These are phyloP conservation scores for Talaromyces sp. DNA, from an alignment of 2,329 filamentous ascomycete genomes.

Conservation along the genomic window DNA sequence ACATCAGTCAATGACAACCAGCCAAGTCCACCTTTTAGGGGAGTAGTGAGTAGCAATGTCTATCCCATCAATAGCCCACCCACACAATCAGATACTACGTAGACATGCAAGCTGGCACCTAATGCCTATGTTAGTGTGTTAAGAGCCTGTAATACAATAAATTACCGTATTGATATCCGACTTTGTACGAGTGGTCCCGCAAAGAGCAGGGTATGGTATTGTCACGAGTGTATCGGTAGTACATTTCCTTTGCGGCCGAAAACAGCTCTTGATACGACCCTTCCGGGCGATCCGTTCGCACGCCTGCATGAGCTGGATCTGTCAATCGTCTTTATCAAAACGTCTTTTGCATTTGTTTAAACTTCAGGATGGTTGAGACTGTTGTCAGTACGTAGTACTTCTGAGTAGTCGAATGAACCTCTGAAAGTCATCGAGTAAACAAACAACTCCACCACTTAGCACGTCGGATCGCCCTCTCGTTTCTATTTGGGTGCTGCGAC, in stretches of 20 bases:
- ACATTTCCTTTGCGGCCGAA: not conserved
- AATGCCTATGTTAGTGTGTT: not conserved
- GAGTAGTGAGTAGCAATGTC: not conserved
- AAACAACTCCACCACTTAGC: constrained; percentile 7
- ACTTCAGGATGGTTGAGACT: not conserved
- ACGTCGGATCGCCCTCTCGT: not conserved
- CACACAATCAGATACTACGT: not conserved
- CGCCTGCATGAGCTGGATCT: not conserved
- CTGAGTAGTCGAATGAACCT: not conserved
- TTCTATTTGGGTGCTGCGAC: not conserved
- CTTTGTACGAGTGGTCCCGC: not conserved
- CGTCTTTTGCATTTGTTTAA: not conserved
- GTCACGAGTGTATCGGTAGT: not conserved
- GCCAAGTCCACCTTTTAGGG: not conserved
- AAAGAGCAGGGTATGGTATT: not conserved
- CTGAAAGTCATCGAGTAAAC: not conserved
- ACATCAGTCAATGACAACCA: not conserved
- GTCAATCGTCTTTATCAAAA: not conserved
- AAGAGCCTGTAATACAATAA: not conserved
- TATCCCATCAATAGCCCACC: not conserved
- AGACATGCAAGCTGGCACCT: not conserved
- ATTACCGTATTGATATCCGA: constrained; percentile 9
- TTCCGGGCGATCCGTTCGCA: constrained; percentile 12
- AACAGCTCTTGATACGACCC: constrained; percentile 5
- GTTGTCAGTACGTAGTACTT: not conserved